phyloP scores from a whole-genome alignment of 495 filamentous ascomycete species.

The Neurospora sp. region DNA sequence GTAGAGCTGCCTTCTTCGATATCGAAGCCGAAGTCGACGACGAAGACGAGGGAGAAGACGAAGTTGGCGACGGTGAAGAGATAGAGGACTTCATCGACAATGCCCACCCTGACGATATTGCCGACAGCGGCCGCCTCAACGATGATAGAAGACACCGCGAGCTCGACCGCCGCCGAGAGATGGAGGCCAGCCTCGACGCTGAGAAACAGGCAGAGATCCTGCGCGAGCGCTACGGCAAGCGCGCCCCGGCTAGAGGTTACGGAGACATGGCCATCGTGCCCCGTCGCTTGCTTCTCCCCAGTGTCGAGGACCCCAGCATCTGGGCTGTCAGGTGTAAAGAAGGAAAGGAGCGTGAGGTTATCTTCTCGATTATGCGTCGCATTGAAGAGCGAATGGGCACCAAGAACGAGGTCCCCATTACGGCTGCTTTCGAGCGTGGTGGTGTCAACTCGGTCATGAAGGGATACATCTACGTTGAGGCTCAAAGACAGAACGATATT shows the following conservation, averaged over 20 bases:
- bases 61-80: constrained; percentile 79
- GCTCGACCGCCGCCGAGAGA: constrained; percentile 82
- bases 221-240: constrained; percentile 68
- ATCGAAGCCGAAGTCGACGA: constrained; percentile 94
- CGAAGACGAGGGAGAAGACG: constrained; percentile 81
- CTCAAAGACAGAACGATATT: constrained; percentile 75
- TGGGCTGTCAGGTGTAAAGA: constrained; percentile 90
- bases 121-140: constrained; percentile 65
- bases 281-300: constrained; percentile 81
- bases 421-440: constrained; percentile 81
- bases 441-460: constrained; percentile 62
- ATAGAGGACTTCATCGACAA: constrained; percentile 77
- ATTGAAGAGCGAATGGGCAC: constrained; percentile 66
- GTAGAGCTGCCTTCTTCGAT: constrained; percentile 78
- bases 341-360: constrained; percentile 85
- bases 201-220: constrained; percentile 85
- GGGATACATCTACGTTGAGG: constrained; percentile 93
- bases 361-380: constrained; percentile 78
- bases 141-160: constrained; percentile 92
- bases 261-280: constrained; percentile 61
- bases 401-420: constrained; percentile 67
- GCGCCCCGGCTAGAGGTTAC: constrained; percentile 33
- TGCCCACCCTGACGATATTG: constrained; percentile 81
- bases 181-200: constrained; percentile 74
- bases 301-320: constrained; percentile 90